Evolutionary conservation across 495 filamentous ascomycete genomes (phyloP), one percentile per base, ranked within the genome.

Genomic region (Cercophora sp.): DNA sequence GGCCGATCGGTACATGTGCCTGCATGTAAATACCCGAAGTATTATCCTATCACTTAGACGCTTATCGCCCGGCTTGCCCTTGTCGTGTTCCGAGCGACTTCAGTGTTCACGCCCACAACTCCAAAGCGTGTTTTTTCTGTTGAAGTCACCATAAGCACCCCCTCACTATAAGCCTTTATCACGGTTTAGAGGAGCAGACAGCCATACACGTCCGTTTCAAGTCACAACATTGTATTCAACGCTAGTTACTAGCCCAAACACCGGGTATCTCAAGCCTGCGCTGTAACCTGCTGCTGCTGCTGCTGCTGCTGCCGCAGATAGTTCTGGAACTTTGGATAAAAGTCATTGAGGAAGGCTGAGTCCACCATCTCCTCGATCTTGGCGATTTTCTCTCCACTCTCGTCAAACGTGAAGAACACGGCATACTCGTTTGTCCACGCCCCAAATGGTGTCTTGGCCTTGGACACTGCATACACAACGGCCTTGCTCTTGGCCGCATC

Each of bases 301-400:
- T 10, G 9, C 9, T 10, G 36, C 36, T 39, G 36, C 36, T 39
- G 8, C 5, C 9, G 5, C 36, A 39, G 18, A 39, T 39, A 39
- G 36, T 18, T 10, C 36, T 39, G 36, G 36, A 39, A 39, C 15
- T 39, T 39, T 5, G 36, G 36, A 39, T 11, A 39, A 15, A 39
- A 39, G 5, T 39, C 36, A 18, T 18, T 18, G 5, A 39, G 18
- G 18, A 39, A 39, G 5, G 36, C 36, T 15, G 36, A 11, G 36
- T 39, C 36, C 8, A 39, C 16, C 36, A 39, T 39, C 16, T 39
- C 36, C 36, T 39, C 36, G 36, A 39, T 39, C 36, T 39, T 39
- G 36, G 15, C 16, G 36, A 39, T 39, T 15, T 39, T 39, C 9
- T 10, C 16, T 18, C 36, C 36, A 18, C 16, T 18, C 8, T 39